Base-by-base conservation (phyloP, 2,329 filamentous ascomycete species). In the Fusarium setosum region DNA sequence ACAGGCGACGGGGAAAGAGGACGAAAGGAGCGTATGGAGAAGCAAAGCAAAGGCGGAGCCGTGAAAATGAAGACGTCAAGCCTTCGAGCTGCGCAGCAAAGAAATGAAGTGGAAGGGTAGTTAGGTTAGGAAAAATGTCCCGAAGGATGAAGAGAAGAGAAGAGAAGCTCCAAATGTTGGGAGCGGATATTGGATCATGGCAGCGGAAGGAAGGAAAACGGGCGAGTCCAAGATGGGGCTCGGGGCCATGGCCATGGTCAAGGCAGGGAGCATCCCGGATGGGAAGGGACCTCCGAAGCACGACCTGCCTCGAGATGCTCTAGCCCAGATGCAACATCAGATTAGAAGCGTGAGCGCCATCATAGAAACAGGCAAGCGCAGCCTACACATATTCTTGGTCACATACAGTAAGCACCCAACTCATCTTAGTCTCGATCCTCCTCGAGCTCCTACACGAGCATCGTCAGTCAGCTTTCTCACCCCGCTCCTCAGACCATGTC, bases 241-340 rank as follows among this genome's bases (percentile, higher is more conserved):
- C 38, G 26, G 57, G 26, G 34, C 40, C 48, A 63, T 45, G 61
- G 49, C 64, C 38, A 12, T 51, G 26, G 34, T 38, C 48, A 63
- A 41, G 61, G 49, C 64, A 67, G 49, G 64, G 65, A 47, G 32
- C 50, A 62, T 49, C 62, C 66, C 41, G 59, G 66, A 57, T 64
- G 35, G 66, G 65, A 64, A 69, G 63, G 52, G 57, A 61, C n/a
- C 50, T 69, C 66, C 65, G 65, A 63, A 37, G 65, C 65, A 67
- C 24, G 35, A 29, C 51, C 41, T 67, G 64, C 64, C 42, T 61
- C 63, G 56, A 50, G 55, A 67, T 61, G 41, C 59, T 61, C 37
- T 34, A 56, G 60, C 50, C 51, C 55, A 52, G 56, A 64, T 61
- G 37, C 44, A 50, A 56, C 45, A 55, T 67, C 45, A 48, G 20